Evolutionary conservation across 1,284 basidiomycete species (phyloP), one percentile per base, ranked within the genome.

Genomic region (Trichosporon sp.): DNA sequence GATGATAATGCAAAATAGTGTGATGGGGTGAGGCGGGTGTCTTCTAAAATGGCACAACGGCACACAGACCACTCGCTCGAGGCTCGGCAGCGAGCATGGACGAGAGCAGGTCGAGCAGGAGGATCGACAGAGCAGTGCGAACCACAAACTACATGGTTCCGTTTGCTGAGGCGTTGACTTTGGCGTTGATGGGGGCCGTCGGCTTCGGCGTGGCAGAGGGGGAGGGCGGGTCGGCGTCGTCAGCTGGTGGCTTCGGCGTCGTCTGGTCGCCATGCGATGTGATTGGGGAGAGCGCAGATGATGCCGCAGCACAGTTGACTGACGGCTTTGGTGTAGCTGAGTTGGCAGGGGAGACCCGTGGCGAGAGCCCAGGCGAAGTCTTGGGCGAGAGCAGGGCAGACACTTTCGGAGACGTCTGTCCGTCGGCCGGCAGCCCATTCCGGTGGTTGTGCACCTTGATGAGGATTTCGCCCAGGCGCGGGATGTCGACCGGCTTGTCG

Each of bases 401-500:
- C 1, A 12, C 46, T 4, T 48, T 37, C 35, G 35, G 35, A 5
- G 35, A 37, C 6, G 56, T 10, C 4, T 5, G 26, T 11, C 35
- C 12, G 21, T 14, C 54, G 4, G 35, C n/a, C 14, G 59, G 7
- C 12, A 35, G 12, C 4, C 59, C 59, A 11, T 35, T 63, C 14
- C 59, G 14, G 14, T 63, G 59, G 35, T 74, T 56, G 54, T 72
- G 75, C 59, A 75, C 77, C 31, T 71, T 54, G 31, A 38, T 67
- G 7, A 76, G 65, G 19, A 76, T 67, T 48, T 71, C 71, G 56
- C 73, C 75, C 19, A 81, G 69, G 12, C 73, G 73, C 12, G 76
- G 76, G 16, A 81, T 77, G 69, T 81, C 76, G 26, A 84, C 71
- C 0, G 82, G 82, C 71, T 84, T 84, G 26, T 72, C 71, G 8